Evolutionary conservation across 73 alveolate genomes (phyloP).

Genomic region (Paramecium pentaurelia): DNA sequence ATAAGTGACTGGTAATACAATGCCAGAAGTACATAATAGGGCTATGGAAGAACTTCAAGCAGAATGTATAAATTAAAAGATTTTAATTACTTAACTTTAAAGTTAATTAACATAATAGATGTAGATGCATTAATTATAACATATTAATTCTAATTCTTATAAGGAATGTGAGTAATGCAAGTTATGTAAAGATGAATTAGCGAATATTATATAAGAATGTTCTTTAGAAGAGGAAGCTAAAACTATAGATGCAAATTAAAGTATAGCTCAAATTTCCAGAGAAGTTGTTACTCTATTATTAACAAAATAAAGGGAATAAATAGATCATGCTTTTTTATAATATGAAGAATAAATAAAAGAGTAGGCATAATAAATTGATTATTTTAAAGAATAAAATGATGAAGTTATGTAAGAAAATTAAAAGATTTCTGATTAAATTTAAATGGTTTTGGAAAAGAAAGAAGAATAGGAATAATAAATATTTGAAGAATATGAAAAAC

Average conservation of each 20-base stretch:
- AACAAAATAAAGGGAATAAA: background rate
- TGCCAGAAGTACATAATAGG: background rate
- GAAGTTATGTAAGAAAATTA: background rate
- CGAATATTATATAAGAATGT: slow-evolving; percentile 1
- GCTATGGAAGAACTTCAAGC: background rate
- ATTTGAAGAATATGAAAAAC: slow-evolving; percentile 35
- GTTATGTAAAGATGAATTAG: background rate
- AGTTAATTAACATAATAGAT: background rate
- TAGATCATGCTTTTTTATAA: background rate
- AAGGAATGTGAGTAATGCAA: slow-evolving; percentile 8
- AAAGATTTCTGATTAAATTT: background rate
- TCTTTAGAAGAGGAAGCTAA: background rate
- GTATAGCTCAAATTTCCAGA: background rate
- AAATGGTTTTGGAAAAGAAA: background rate
- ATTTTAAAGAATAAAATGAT: slow-evolving; percentile 30
- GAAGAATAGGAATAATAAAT: slow-evolving; percentile 7
- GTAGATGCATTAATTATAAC: background rate
- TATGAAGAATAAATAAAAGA: background rate
- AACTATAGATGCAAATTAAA: background rate
- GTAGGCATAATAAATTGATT: background rate
- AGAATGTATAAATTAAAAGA: background rate
- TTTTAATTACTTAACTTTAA: background rate
- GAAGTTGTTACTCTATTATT: slow-evolving; percentile 6
- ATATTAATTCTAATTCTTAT: background rate
- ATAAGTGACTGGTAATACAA: background rate